A percentile compares a stretch with the other conserved stretches of the same genome.
Conservation (phyloP, 1,284 basidiomycete species). For the Marasmius oreades region DNA sequence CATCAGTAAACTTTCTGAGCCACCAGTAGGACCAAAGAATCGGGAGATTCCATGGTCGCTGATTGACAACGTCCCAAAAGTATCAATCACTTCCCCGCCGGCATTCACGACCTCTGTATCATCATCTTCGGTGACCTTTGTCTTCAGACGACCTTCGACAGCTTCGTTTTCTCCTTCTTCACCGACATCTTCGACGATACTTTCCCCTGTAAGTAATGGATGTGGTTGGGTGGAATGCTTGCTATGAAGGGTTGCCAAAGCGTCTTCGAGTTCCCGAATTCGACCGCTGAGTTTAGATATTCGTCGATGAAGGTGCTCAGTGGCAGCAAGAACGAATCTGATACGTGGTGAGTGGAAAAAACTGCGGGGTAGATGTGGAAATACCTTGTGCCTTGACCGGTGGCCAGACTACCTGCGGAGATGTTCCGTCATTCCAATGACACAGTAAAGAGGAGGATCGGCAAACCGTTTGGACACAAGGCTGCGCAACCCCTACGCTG, state of each 20-base stretch:
- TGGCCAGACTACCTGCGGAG: slow-evolving; percentile 49
- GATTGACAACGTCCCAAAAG: slow-evolving; percentile 61
- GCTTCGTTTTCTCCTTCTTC: slow-evolving; percentile 27
- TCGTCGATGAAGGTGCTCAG: slow-evolving; percentile 66
- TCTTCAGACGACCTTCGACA: background rate
- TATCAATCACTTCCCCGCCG: slow-evolving; percentile 42
- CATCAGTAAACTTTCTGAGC: slow-evolving; percentile 37
- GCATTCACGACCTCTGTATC: slow-evolving; percentile 21
- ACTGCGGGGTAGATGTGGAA: background rate
- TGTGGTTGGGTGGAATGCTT: slow-evolving; percentile 53
- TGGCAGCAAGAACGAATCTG: slow-evolving; percentile 69
- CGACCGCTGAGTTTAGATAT: slow-evolving; percentile 58
- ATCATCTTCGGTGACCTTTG: slow-evolving; percentile 10
- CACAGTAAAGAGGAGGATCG: background rate
- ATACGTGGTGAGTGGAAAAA: background rate
- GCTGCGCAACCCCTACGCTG: slow-evolving; percentile 65
- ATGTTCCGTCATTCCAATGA: slow-evolving; percentile 4
- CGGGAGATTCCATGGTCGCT: slow-evolving; percentile 55
- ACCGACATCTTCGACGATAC: slow-evolving; percentile 41
- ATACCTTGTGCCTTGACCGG: slow-evolving; percentile 62
- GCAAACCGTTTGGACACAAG: slow-evolving; percentile 67
- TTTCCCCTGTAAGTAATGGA: slow-evolving; percentile 54
- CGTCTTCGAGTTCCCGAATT: slow-evolving; percentile 66
- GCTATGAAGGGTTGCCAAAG: slow-evolving; percentile 48
- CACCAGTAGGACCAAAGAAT: slow-evolving; percentile 64